A percentile compares a stretch with the other conserved stretches of the same genome.
Conservation (phyloP, 2,329 filamentous ascomycete species). For the Nannizziopsis barbatae region DNA sequence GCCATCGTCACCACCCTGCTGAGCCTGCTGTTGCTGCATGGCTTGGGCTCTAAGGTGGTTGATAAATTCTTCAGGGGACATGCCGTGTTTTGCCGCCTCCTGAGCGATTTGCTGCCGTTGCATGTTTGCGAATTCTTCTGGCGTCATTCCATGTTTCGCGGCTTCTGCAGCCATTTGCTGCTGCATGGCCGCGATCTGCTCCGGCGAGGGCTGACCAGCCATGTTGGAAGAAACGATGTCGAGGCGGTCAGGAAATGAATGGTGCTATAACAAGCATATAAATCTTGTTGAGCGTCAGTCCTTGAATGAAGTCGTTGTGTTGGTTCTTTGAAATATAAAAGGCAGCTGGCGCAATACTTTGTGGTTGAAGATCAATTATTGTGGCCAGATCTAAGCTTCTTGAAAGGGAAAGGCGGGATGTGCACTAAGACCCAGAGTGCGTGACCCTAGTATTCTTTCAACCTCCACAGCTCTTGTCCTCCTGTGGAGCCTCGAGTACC, state of each 20-base stretch:
- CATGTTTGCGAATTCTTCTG: conserved; percentile 68
- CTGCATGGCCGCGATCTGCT: conserved; percentile 79
- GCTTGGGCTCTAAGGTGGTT: conserved; percentile 29
- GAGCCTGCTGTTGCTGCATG: conserved; percentile 27
- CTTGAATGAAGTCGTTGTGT: neutral
- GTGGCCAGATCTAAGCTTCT: conserved; percentile 12
- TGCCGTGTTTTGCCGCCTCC: conserved; percentile 41
- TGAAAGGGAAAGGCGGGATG: conserved; percentile 12
- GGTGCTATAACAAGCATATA: too few species aligned
- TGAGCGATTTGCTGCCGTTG: conserved; percentile 37
- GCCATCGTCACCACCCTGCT: conserved; percentile 18
- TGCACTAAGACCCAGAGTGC: neutral
- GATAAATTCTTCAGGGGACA: conserved; percentile 43
- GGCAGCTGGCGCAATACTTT: neutral
- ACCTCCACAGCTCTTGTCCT: neutral
- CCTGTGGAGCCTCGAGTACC: too few species aligned
- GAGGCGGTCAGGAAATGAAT: too few species aligned
- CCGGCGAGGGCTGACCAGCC: conserved; percentile 52
- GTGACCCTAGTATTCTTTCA: conserved; percentile 2
- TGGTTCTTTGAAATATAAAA: too few species aligned
- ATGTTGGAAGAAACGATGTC: conserved; percentile 8
- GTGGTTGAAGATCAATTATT: conserved; percentile 4
- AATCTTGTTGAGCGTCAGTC: neutral
- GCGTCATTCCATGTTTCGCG: conserved; percentile 69
- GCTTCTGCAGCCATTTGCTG: conserved; percentile 73